Conservation (phyloP, 768 basidiomycete species). For the Leccinum rimulosum region DNA sequence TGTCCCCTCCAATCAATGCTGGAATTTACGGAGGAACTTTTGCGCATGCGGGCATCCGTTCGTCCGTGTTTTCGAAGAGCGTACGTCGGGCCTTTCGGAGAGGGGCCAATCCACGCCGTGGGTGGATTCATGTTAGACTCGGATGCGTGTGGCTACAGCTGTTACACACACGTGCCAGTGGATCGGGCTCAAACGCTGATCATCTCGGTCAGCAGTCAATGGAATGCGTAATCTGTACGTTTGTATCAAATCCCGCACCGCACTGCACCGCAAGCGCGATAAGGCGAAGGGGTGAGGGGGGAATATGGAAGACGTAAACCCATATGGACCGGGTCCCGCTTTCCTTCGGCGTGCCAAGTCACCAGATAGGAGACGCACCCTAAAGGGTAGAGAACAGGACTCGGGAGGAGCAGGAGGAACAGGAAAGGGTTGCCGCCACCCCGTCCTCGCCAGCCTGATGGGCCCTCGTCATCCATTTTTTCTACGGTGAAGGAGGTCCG, state of each 20-base stretch:
- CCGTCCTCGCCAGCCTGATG: no score
- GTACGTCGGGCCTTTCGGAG: background rate
- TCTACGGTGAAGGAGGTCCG: background rate
- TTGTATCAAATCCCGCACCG: background rate
- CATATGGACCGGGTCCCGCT: constrained; percentile 1
- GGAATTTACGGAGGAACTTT: background rate
- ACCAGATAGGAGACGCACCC: background rate
- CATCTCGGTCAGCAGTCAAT: background rate
- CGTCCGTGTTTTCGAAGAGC: constrained; percentile 3
- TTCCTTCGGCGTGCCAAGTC: background rate
- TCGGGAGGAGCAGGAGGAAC: background rate
- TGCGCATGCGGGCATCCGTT: background rate
- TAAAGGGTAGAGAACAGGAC: background rate
- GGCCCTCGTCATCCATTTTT: background rate
- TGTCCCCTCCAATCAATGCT: background rate
- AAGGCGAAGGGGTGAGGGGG: background rate
- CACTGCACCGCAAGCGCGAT: background rate
- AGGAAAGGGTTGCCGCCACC: background rate
- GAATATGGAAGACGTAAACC: background rate
- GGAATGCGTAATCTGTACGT: background rate
- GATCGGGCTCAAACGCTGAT: background rate
- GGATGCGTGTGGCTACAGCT: background rate
- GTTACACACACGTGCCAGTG: constrained; percentile 1
- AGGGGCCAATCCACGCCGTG: background rate
- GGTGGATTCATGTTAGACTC: constrained; percentile 6